Conservation (phyloP, 169 alveolate species). For the Fabrea salina region DNA sequence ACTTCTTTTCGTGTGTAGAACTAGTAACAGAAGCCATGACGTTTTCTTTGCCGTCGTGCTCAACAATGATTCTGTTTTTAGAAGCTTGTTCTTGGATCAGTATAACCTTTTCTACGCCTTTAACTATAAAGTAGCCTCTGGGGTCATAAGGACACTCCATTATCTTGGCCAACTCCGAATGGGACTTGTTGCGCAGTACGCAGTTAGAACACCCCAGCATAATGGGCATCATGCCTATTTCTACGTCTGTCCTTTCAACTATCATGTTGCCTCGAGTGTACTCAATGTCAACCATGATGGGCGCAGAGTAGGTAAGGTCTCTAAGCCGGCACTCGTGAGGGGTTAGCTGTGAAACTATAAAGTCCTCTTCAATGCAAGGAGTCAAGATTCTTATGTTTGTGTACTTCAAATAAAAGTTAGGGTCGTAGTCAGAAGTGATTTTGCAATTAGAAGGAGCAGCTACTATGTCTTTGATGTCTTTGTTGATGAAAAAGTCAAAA, state of each 20-base stretch:
- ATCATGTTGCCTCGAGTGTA: constrained; percentile 90
- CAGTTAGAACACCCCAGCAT: constrained; percentile 95
- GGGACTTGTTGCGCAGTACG: constrained; percentile 68
- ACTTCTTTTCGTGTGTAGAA: constrained; percentile 96
- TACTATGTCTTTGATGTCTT: constrained; percentile 89
- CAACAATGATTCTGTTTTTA: constrained; percentile 98
- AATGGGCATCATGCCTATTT: constrained; percentile 95
- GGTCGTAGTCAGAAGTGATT: constrained; percentile 85
- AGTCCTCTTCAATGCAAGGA: constrained; percentile 88
- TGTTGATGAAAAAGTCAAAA: constrained; percentile 89
- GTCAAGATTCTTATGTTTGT: constrained; percentile 85
- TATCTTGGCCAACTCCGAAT: constrained; percentile 67
- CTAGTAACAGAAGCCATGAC: constrained; percentile 96
- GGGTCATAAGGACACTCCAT: constrained; percentile 91
- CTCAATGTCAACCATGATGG: constrained; percentile 94
- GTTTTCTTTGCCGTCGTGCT: constrained; percentile 91
- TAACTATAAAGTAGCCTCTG: constrained; percentile 98
- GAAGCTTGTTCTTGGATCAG: constrained; percentile 98
- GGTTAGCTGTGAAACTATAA: constrained; percentile 73
- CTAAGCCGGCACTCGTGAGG: constrained; percentile 98
- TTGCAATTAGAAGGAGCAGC: constrained; percentile 88
- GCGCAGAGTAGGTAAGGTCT: constrained; percentile 97
- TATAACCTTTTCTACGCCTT: constrained; percentile 98
- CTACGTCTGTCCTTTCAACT: constrained; percentile 80
- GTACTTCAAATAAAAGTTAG: constrained; percentile 83